Conservation (phyloP, 2,329 filamentous ascomycete species). For the Penicillium sp. region DNA sequence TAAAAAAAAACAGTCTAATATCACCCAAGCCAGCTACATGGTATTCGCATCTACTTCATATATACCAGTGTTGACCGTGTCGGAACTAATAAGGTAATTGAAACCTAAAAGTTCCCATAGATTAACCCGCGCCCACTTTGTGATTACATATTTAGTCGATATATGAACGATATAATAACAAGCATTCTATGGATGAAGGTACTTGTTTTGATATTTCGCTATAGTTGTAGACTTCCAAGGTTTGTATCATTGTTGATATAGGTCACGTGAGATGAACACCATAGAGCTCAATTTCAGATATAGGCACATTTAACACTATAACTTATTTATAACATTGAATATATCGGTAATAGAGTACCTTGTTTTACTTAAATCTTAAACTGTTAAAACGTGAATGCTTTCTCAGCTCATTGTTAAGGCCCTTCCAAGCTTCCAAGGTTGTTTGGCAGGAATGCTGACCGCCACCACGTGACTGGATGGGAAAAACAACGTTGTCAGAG, state of each 20-base stretch:
- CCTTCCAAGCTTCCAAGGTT: constrained; percentile 1
- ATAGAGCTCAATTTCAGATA: background rate
- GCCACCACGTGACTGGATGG: constrained; percentile 32
- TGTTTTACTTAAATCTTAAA: background rate
- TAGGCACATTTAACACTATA: background rate
- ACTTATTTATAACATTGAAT: background rate
- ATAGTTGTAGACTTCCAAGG: too few species aligned
- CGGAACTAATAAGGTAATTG: background rate
- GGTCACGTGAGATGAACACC: background rate
- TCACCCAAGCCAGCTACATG: background rate
- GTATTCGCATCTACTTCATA: background rate
- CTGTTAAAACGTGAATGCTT: background rate
- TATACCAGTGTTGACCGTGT: background rate
- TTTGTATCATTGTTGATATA: background rate
- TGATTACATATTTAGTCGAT: background rate
- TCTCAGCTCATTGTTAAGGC: background rate
- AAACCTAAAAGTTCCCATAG: background rate
- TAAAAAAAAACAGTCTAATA: background rate
- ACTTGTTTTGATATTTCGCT: too few species aligned
- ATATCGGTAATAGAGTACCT: background rate
- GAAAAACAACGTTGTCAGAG: constrained; percentile 42
- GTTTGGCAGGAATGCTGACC: constrained; percentile 26
- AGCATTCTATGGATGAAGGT: background rate
- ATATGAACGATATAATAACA: background rate
- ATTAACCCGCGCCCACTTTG: background rate